Evolutionary conservation across 2,329 filamentous ascomycete genomes (phyloP).

Genomic region (Ophiostoma montium): DNA sequence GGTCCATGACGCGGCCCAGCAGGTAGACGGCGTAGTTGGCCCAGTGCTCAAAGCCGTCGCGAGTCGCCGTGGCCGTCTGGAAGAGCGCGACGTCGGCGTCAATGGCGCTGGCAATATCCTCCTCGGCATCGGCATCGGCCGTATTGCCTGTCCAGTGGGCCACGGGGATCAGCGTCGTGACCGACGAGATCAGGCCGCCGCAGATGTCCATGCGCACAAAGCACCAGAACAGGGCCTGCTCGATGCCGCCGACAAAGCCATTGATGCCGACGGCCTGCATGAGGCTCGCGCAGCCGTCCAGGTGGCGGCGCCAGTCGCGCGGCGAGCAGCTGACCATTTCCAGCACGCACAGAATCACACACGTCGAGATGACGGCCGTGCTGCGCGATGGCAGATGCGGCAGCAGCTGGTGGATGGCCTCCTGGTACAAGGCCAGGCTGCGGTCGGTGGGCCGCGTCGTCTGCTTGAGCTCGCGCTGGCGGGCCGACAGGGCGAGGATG

Average conservation of each 20-base stretch:
- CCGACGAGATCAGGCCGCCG: constrained; percentile 39
- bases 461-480: constrained; percentile 35
- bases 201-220: constrained; percentile 46
- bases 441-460: constrained; percentile 18
- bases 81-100: constrained; percentile 27
- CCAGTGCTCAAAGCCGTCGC: constrained; percentile 34
- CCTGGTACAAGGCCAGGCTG: constrained; percentile 39
- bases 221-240: constrained; percentile 44
- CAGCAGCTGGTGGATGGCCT: constrained; percentile 31
- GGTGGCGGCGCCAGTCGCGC: constrained; percentile 38
- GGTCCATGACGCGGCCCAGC: constrained; percentile 21
- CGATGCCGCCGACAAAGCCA: constrained; percentile 35
- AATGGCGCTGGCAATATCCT: constrained; percentile 4
- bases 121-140: too few relatives aligned
- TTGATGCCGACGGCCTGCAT: constrained; percentile 39
- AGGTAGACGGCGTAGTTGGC: constrained; percentile 47
- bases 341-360: constrained; percentile 25
- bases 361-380: constrained; percentile 23
- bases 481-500: constrained; percentile 38
- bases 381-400: constrained; percentile 23
- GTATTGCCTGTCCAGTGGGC: constrained; percentile 26
- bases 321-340: constrained; percentile 29
- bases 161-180: constrained; percentile 35
- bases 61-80: constrained; percentile 8
- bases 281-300: constrained; percentile 43